Evolutionary conservation across 352 stramenopile species (phyloP), one percentile per base, ranked within the genome.

Genomic region (Phytophthora sp.): DNA sequence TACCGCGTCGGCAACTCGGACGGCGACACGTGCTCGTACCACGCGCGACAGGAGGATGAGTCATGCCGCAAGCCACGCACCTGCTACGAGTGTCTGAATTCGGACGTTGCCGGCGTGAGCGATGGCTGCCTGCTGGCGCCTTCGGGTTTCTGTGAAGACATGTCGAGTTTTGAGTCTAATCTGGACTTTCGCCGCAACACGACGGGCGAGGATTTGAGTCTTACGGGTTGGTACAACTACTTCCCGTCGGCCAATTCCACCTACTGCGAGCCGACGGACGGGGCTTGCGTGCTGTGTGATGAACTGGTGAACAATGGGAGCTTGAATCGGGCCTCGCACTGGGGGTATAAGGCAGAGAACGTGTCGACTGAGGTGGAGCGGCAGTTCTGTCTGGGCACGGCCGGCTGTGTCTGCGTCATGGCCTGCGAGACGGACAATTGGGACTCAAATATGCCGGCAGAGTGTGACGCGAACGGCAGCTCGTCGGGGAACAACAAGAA

Each of bases 11-110:
- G 82, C 58, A 77, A 83, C 58, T 63, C 64, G 1, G 71, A 74
- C 18, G 81, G 70, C 54, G 78, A 88, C 50, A 80, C 75, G 29
- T 93, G 84, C 66, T 83, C 76, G 60, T 90, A 88, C 67, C 89
- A 90, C 72, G 57, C 62, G 8, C 50, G 73, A n/a, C 42, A 73
- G 20, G 51, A 71, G 7, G 65, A 58, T n/a, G 55, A 63, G 36
- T 73, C 47, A 5, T 93, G 84, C 46, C 82, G 79, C 9, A 60
- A 88, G 56, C 80, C 84, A 30, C 80, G 84, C 36, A 79, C 71
- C 0, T 93, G 84, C 55, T 88, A 84, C 57, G 82, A 91, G 70
- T 93, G 84, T 69, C 67, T 93, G 26, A 91, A 91, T 61, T 55
- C 63, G 36, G 56, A 66, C 26, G 54, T 90, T 7, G 38, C 57